These are phyloP conservation scores for Nigrospora oryzae DNA, from an alignment of 2,329 filamentous ascomycete species.

Conservation along the genomic window DNA sequence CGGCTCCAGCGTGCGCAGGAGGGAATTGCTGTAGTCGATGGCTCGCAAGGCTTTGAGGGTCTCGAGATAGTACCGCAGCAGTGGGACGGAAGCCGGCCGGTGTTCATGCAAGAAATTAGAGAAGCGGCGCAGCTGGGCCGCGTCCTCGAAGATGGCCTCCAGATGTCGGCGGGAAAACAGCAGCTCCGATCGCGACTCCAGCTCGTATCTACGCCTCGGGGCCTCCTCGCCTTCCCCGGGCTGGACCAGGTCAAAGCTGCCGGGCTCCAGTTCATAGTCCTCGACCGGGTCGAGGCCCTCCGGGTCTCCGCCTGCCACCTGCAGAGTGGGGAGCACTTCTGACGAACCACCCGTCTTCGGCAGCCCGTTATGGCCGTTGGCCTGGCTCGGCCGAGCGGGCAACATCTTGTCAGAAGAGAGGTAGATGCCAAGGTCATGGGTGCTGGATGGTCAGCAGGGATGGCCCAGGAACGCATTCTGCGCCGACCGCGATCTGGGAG, in stretches of 20 bases:
- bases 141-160: constrained; percentile 54
- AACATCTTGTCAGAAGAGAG: background rate
- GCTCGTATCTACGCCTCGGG: constrained; percentile 32
- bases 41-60: constrained; percentile 62
- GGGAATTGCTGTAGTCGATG: constrained; percentile 61
- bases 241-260: constrained; percentile 33
- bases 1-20: constrained; percentile 51
- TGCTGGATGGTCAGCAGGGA: too few species aligned
- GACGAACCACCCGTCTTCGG: background rate
- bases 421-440: too few species aligned
- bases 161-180: constrained; percentile 61
- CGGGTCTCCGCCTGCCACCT: constrained; percentile 13
- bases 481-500: too few species aligned
- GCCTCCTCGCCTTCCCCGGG: constrained; percentile 17
- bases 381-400: background rate
- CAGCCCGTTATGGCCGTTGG: background rate
- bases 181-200: constrained; percentile 55
- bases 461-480: too few species aligned
- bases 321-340: constrained; percentile 9
- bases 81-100: constrained; percentile 52
- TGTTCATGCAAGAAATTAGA: constrained; percentile 54
- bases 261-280: constrained; percentile 23
- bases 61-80: constrained; percentile 65
- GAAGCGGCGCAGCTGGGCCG: constrained; percentile 54
- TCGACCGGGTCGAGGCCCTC: constrained; percentile 24